phyloP scores from a whole-genome alignment of 129 eudicot genomes.

The Smallanthus sonchifolius region DNA sequence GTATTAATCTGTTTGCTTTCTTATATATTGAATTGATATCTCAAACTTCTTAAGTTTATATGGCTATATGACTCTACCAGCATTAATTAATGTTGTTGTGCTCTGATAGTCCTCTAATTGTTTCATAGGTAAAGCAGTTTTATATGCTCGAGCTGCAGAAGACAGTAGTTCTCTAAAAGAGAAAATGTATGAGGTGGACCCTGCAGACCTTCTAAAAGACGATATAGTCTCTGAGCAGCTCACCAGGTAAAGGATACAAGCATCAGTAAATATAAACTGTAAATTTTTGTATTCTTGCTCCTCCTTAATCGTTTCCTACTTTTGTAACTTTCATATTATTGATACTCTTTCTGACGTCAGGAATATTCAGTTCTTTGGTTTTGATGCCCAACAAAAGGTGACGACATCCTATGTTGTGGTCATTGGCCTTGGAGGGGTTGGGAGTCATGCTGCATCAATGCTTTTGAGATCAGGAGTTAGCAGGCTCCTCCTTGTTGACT shows the following conservation, averaged over 20 bases:
- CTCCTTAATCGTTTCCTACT: neutral
- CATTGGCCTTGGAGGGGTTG: conserved; percentile 99
- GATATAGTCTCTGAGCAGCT: conserved; percentile 96
- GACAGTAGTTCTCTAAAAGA: conserved; percentile 11
- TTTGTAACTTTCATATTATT: neutral
- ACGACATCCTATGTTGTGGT: conserved; percentile 78
- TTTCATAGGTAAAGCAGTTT: conserved; percentile 20
- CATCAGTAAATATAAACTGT: neutral
- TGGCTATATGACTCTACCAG: neutral
- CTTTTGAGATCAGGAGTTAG: conserved; percentile 99
- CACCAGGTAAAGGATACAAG: conserved; percentile 53
- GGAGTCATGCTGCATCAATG: conserved; percentile 99
- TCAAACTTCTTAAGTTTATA: neutral
- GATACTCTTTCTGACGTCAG: conserved; percentile 35
- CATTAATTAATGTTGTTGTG: neutral
- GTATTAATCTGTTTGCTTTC: neutral
- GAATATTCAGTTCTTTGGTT: conserved; percentile 96
- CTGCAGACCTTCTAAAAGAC: conserved; percentile 57
- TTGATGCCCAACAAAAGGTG: conserved; percentile 79
- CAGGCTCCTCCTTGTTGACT: conserved; percentile 92
- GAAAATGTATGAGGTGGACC: conserved; percentile 13
- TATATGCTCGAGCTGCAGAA: conserved; percentile 22
- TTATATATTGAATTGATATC: neutral
- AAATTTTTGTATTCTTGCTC: neutral
- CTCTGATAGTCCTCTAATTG: neutral